phyloP scores from a whole-genome alignment of 2,329 filamentous ascomycete genomes.

The Ascochyta rabiei region DNA sequence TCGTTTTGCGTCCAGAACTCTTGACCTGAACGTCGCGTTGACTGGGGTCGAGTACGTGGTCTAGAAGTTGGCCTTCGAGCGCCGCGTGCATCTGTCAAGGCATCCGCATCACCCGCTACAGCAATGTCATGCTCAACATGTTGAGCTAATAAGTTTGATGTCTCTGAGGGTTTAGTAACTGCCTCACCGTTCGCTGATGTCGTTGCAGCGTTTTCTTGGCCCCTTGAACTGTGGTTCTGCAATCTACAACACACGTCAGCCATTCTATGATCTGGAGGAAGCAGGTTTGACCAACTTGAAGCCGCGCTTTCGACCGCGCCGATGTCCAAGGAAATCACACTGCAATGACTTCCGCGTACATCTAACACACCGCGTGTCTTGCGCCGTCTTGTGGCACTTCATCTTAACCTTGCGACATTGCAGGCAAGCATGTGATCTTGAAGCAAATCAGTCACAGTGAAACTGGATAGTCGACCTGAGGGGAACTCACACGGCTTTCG shows the following conservation, averaged over 20 bases:
- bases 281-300: background rate
- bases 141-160: too few species aligned
- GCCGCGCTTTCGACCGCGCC: constrained; percentile 9
- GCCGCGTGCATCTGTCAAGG: background rate
- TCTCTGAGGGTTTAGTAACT: too few species aligned
- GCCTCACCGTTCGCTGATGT: too few species aligned
- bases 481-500: background rate
- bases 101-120: background rate
- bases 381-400: background rate
- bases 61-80: background rate
- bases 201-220: too few species aligned
- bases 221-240: too few species aligned
- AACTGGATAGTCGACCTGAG: background rate
- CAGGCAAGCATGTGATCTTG: constrained; percentile 1
- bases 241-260: too few species aligned
- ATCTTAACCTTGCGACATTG: constrained; percentile 10
- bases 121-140: too few species aligned
- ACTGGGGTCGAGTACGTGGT: background rate
- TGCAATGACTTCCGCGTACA: constrained; percentile 2
- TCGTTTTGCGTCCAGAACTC: background rate
- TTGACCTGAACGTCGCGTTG: background rate
- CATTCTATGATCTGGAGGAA: too few species aligned
- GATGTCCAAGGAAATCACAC: constrained; percentile 3
- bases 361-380: background rate
- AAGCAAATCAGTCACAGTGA: background rate